These are phyloP conservation scores for Fraxinus ornus DNA, from an alignment of 305 asterid genomes.

Conservation along the genomic window DNA sequence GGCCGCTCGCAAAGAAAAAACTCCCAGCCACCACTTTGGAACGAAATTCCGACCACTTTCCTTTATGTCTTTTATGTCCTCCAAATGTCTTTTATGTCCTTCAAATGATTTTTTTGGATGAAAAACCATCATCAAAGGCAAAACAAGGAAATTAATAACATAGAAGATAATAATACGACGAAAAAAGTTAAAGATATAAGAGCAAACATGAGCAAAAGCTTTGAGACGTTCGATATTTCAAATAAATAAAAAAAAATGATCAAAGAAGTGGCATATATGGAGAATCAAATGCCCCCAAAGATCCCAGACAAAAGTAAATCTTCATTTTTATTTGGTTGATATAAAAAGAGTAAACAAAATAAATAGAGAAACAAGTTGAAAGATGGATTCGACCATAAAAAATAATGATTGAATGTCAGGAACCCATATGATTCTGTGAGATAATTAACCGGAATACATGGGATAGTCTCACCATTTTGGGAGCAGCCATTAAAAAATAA, in stretches of 20 bases:
- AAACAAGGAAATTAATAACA: not conserved
- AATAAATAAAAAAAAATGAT: not conserved
- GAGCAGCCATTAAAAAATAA: too few relatives aligned
- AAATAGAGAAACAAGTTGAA: not conserved
- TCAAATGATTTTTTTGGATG: not conserved
- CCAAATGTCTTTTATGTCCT: not conserved
- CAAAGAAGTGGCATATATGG: conserved; percentile 9
- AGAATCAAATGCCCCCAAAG: conserved; percentile 18
- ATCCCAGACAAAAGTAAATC: conserved; percentile 30
- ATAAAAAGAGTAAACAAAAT: not conserved
- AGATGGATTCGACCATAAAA: not conserved
- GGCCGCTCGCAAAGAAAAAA: too few relatives aligned
- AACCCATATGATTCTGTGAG: conserved; percentile 16
- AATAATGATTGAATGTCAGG: conserved; percentile 14
- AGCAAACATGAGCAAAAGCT: not conserved
- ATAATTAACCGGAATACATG: conserved; percentile 21
- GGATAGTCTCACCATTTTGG: conserved; percentile 25
- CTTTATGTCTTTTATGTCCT: too few relatives aligned
- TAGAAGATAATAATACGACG: too few relatives aligned
- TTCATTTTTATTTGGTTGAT: not conserved
- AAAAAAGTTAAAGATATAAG: not conserved
- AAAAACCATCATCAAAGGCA: not conserved
- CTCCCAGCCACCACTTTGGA: too few relatives aligned
- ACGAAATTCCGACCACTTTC: too few relatives aligned
- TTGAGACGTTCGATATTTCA: not conserved